Percentiles rank a stretch among this genome's conserved stretches.
These are phyloP conservation scores for Neofusicoccum cordaticola DNA, from an alignment of 2,329 filamentous ascomycete genomes.

Conservation along the genomic window DNA sequence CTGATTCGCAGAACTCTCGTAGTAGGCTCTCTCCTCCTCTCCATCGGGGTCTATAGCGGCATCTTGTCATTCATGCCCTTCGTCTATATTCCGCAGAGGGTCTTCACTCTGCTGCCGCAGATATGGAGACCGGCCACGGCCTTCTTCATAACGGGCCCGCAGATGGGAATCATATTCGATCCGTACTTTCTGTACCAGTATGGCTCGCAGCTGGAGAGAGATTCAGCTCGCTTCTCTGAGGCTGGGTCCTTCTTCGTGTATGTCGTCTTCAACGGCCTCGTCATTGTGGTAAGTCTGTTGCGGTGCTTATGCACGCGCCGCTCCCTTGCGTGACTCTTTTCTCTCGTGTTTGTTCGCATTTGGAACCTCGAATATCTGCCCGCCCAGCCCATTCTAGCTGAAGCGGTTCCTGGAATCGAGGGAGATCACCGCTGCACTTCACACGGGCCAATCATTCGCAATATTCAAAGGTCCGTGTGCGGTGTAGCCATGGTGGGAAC, in stretches of 20 bases:
- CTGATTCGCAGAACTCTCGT: constrained; percentile 59
- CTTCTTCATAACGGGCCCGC: constrained; percentile 58
- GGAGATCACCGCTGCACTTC: constrained; percentile 53
- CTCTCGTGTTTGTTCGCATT: constrained; percentile 4
- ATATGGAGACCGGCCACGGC: constrained; percentile 59
- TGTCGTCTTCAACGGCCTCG: constrained; percentile 65
- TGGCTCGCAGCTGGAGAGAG: constrained; percentile 68
- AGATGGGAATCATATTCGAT: constrained; percentile 64
- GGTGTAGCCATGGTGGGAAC: constrained; percentile 53
- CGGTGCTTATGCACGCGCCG: neutral
- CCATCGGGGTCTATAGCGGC: constrained; percentile 58
- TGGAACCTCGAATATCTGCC: constrained; percentile 61
- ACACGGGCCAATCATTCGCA: constrained; percentile 51
- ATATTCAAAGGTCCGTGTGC: constrained; percentile 43
- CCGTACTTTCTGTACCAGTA: constrained; percentile 80
- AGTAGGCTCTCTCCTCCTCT: constrained; percentile 61
- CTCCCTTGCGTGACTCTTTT: constrained; percentile 20
- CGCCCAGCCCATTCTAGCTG: constrained; percentile 51
- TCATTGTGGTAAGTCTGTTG: constrained; percentile 71
- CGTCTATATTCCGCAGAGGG: constrained; percentile 51
- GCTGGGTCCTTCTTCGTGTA: constrained; percentile 82
- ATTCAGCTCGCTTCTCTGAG: constrained; percentile 67
- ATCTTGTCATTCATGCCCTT: constrained; percentile 54
- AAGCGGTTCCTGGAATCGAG: constrained; percentile 56
- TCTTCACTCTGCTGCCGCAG: constrained; percentile 60